Conservation (phyloP, 495 filamentous ascomycete species). For the Schizothecium vesticola region DNA sequence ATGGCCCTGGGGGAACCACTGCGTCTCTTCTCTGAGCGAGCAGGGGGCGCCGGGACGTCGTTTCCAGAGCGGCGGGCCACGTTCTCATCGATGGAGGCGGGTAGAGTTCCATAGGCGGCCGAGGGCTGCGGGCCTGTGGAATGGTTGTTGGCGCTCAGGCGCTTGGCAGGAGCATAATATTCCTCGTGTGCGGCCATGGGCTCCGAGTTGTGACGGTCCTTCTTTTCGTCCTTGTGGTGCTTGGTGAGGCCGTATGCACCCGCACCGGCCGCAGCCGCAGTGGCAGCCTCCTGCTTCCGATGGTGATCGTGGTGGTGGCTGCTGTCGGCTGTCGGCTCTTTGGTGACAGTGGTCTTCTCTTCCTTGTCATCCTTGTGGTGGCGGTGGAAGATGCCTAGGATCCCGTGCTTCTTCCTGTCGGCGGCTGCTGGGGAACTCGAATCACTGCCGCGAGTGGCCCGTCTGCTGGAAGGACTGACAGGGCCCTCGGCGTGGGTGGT, state of each 20-base stretch:
- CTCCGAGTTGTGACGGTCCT: conserved; percentile 8
- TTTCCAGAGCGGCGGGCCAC: background rate
- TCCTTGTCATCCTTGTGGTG: conserved; percentile 25
- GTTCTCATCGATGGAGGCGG: background rate
- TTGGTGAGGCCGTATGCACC: conserved; percentile 15
- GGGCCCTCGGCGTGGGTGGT: background rate
- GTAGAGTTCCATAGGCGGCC: background rate
- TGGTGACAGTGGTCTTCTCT: conserved; percentile 1
- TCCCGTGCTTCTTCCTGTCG: conserved; percentile 7
- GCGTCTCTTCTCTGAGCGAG: conserved; percentile 1
- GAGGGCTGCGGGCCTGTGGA: background rate
- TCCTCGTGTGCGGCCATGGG: conserved; percentile 1
- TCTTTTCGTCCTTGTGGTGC: conserved; percentile 19
- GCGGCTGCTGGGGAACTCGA: background rate
- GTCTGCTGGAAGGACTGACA: background rate
- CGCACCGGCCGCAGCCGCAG: conserved; percentile 24
- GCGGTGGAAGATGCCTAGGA: conserved; percentile 30
- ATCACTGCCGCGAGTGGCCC: background rate
- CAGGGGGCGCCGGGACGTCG: background rate
- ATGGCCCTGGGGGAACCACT: background rate
- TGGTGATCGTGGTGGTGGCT: conserved; percentile 1
- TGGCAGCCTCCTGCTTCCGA: conserved; percentile 26
- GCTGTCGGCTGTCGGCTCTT: conserved; percentile 10
- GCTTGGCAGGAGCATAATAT: background rate
- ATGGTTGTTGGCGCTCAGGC: background rate